phyloP scores from a whole-genome alignment of 2,329 filamentous ascomycete genomes.

The Exophiala alcalophila region DNA sequence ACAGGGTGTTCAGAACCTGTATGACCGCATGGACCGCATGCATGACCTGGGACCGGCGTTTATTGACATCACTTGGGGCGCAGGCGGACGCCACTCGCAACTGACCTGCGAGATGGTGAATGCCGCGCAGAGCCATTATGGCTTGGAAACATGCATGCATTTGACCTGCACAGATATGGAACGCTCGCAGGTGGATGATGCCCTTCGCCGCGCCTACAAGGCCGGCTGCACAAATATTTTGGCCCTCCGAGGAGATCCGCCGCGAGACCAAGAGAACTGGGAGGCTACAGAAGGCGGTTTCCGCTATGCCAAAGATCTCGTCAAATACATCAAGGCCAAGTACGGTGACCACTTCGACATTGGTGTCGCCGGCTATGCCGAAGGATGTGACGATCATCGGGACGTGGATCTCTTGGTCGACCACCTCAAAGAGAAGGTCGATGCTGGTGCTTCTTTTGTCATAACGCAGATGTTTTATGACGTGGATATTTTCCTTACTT shows the following conservation, averaged over 20 bases:
- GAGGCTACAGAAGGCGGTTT: conserved; percentile 82
- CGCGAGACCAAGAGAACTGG: conserved; percentile 91
- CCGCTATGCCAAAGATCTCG: conserved; percentile 86
- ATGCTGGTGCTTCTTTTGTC: conserved; percentile 88
- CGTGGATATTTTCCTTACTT: conserved; percentile 87
- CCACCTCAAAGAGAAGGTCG: conserved; percentile 95
- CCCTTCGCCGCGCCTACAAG: conserved; percentile 83
- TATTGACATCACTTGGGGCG: conserved; percentile 98
- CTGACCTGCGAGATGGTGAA: conserved; percentile 97
- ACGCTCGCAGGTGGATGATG: conserved; percentile 82
- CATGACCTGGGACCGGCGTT: conserved; percentile 90
- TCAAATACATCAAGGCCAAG: conserved; percentile 72
- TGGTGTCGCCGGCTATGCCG: conserved; percentile 92
- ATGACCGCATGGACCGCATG: conserved; percentile 99
- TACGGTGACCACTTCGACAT: conserved; percentile 95
- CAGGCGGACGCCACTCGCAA: conserved; percentile 84
- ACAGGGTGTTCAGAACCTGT: conserved; percentile 92
- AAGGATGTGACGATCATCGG: conserved; percentile 90
- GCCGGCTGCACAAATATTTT: conserved; percentile 97
- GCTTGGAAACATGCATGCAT: conserved; percentile 98
- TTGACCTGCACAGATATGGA: conserved; percentile 99
- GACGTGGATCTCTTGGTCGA: conserved; percentile 81
- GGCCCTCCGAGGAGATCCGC: conserved; percentile 87
- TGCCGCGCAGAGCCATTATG: conserved; percentile 90
- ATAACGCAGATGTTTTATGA: conserved; percentile 99